phyloP scores from a whole-genome alignment of 1,284 basidiomycete genomes.

The Tremellales sp. region DNA sequence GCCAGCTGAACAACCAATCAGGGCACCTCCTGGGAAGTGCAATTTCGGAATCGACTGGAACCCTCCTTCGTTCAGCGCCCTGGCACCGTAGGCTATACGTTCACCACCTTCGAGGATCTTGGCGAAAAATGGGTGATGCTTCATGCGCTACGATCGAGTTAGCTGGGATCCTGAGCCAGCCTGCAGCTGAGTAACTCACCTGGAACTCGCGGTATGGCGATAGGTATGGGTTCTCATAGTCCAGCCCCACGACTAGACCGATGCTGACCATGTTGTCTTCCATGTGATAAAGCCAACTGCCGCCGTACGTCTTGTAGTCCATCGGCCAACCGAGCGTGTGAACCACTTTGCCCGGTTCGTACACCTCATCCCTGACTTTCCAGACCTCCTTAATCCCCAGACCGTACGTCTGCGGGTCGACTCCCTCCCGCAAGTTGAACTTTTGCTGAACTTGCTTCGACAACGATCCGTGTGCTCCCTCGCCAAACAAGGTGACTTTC shows the following conservation, averaged over 20 bases:
- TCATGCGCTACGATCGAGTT: slow-evolving; percentile 73
- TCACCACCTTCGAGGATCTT: slow-evolving; percentile 72
- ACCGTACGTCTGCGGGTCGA: slow-evolving; percentile 92
- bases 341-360: slow-evolving; percentile 78
- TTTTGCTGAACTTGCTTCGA: slow-evolving; percentile 75
- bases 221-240: slow-evolving; percentile 92
- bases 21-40: slow-evolving; percentile 90
- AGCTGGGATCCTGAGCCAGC: neutral
- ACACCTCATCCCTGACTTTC: slow-evolving; percentile 73
- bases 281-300: slow-evolving; percentile 96
- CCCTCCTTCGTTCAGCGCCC: slow-evolving; percentile 90
- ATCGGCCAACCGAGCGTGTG: slow-evolving; percentile 96
- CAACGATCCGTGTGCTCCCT: slow-evolving; percentile 91
- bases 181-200: slow-evolving; percentile 50
- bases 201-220: slow-evolving; percentile 92
- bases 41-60: slow-evolving; percentile 88
- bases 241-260: slow-evolving; percentile 88
- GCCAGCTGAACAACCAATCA: slow-evolving; percentile 93
- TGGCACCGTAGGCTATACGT: slow-evolving; percentile 84
- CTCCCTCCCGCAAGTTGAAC: slow-evolving; percentile 72
- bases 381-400: slow-evolving; percentile 98
- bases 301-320: slow-evolving; percentile 81
- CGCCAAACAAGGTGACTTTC: slow-evolving; percentile 89
- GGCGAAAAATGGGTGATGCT: slow-evolving; percentile 91
- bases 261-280: slow-evolving; percentile 84